Evolutionary conservation across 768 basidiomycete species (phyloP).

Genomic region (Antrodiella citrinella): DNA sequence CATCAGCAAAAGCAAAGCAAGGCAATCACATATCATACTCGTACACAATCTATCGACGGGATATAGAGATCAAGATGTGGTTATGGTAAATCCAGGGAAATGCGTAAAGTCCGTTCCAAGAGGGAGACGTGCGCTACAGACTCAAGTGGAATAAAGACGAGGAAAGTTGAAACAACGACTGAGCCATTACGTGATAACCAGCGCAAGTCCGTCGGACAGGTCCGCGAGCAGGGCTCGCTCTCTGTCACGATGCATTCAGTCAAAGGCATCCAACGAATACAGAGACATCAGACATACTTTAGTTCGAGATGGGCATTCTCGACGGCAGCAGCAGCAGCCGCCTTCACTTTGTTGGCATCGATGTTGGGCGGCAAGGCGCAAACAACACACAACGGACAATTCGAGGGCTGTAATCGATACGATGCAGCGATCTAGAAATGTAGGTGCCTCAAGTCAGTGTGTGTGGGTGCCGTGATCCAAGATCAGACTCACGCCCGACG

Average conservation of each 20-base stretch:
- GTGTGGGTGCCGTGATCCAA: no score
- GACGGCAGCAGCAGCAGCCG: constrained; percentile 36
- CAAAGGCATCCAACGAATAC: no score
- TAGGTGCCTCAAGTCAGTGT: no score
- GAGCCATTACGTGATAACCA: constrained; percentile 42
- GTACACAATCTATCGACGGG: not conserved
- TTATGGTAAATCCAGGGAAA: not conserved
- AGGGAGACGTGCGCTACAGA: not conserved
- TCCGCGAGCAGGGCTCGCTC: constrained; percentile 44
- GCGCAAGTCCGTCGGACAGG: constrained; percentile 41
- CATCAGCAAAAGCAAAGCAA: no score
- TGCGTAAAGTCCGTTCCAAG: not conserved
- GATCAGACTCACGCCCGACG: constrained; percentile 40
- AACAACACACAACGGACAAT: constrained; percentile 50
- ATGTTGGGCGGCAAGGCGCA: constrained; percentile 41
- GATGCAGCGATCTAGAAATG: constrained; percentile 51
- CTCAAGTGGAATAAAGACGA: constrained; percentile 1
- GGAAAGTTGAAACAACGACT: not conserved
- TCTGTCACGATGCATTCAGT: constrained; percentile 25
- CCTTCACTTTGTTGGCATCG: constrained; percentile 33
- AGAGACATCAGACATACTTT: constrained; percentile 27
- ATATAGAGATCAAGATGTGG: not conserved
- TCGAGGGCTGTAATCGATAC: constrained; percentile 55
- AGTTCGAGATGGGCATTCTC: constrained; percentile 34
- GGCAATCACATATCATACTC: not conserved